Base-by-base conservation (phyloP, 331 rosid genomes). In the Quercus lobata region DNA sequence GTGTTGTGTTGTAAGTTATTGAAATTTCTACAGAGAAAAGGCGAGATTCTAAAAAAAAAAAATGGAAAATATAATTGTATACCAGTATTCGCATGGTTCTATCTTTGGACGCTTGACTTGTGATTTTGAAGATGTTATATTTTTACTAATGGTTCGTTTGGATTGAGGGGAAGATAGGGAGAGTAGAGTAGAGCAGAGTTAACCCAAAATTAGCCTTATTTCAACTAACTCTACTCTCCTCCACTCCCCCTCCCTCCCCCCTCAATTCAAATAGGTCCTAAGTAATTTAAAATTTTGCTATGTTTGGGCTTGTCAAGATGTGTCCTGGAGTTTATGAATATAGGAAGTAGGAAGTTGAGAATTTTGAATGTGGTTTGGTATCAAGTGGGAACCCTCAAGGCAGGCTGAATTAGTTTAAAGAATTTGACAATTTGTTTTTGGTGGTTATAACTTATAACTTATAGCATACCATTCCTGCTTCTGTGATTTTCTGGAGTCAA, bases 401-500 rank as follows among this genome's bases (percentile, higher is more conserved):
- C 41, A 65, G 74, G 35, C 57, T 72, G 75, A 57, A 80, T 71
- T 63, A 52, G 69, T 54, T 73, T 54, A 53, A 34, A 35, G 60
- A 73, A 73, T 11, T 32, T 63, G 7, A 35, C 52, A 63, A 63
- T 18, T 32, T 63, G 17, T 63, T 27, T 21, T 58, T 58, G 17
- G 22, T 58, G 27, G 25, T n/a, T 4, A 56, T 21, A 56, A 9
- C 60, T 17, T 55, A 55, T 55, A 19, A 18, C 27, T 7, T 29
- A 19, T 27, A 49, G 18, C 60, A 68, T 55, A 53, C 62, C n/a
- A 53, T 69, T 72, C 53, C 25, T 21, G 68, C 52, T 32, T 17
- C 54, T 82, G 25, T 78, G 58, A 57, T 57, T 66, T 21, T 60
- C 55, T 75, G 66, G 79, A 37, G 21, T 80, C 78, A 57, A 18